Base-by-base conservation (phyloP, 371 early-diverging fungal species). In the Mucor saturninus region DNA sequence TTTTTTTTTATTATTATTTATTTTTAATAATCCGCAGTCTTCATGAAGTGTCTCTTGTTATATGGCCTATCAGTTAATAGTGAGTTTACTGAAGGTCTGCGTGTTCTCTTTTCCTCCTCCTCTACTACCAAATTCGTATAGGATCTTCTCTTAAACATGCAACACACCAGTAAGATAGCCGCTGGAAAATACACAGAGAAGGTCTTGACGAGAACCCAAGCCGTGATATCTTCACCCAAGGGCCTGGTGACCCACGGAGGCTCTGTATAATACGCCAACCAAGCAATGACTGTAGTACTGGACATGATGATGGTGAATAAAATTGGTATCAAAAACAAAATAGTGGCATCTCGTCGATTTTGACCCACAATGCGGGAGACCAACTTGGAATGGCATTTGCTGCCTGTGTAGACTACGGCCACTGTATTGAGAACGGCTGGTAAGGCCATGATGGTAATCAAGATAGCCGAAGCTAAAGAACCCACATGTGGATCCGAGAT, bases 401-500 rank as follows among this genome's bases (percentile, higher is more conserved):
- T 63, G 7, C 56, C 54, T 30, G 42, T 62, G 31, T 64, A 59
- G 15, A 65, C 31, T 11, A 67, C 38, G 5, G 54, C 30, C 0
- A 64, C 29, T 11, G 52, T 53, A 50, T 66, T 72, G 21, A 67
- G 21, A 0, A 62, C 29, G 3, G 64, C 30, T 1, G 63, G 42
- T 5, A 62, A 14, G 8, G 62, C 35, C 46, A 76, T 61, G n/a
- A 62, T n/a, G 0, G 55, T 71, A 21, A 64, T 59, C 54, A 64
- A 68, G 7, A 67, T 38, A 7, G 76, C 68, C 32, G 61, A 63
- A 13, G 39, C 39, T 26, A 53, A 42, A 7, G 64, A 31, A 9
- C 56, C 51, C 21, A 39, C 26, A 7, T 63, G 26, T 14, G 46
- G 48, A 26, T 66, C 64, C 11, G 61, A 46, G 6, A 68, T 40